Percentiles rank a stretch among this genome's conserved stretches.
Evolutionary conservation across 345 rosid species (phyloP).

Genomic region (Ricinus communis): DNA sequence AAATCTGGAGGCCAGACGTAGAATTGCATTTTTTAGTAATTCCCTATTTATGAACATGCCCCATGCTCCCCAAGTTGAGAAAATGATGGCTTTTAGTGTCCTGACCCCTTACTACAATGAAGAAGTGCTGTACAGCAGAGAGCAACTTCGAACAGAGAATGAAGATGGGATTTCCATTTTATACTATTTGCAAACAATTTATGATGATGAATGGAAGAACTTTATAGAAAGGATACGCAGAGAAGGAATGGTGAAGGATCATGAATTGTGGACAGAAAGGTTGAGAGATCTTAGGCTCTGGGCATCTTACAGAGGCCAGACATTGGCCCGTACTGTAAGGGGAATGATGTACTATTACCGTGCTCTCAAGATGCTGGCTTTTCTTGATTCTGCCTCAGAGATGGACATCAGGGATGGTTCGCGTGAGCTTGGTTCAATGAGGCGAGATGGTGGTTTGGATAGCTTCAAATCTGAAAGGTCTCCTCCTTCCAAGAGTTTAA

Average conservation of each 20-base stretch:
- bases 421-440: constrained; percentile 76
- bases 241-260: constrained; percentile 72
- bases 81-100: constrained; percentile 96
- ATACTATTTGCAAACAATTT: constrained; percentile 89
- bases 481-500: constrained; percentile 52
- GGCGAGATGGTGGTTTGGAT: constrained; percentile 46
- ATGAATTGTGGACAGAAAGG: constrained; percentile 71
- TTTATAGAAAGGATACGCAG: constrained; percentile 88
- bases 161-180: constrained; percentile 93
- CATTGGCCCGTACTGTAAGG: constrained; percentile 88
- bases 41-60: constrained; percentile 98
- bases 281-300: constrained; percentile 89
- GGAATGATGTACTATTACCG: constrained; percentile 99
- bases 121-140: constrained; percentile 85
- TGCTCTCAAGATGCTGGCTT: constrained; percentile 92
- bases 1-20: constrained; percentile 91
- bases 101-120: constrained; percentile 92
- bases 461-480: constrained; percentile 41
- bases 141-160: constrained; percentile 81
- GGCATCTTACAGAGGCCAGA: constrained; percentile 99
- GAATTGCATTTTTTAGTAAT: constrained; percentile 95
- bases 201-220: constrained; percentile 91
- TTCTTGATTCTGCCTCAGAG: constrained; percentile 96
- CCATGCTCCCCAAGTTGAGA: constrained; percentile 98
- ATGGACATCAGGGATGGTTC: constrained; percentile 81